Evolutionary conservation across 1,284 basidiomycete species (phyloP), one percentile per base, ranked within the genome.

Genomic region (Baeospora myosura): DNA sequence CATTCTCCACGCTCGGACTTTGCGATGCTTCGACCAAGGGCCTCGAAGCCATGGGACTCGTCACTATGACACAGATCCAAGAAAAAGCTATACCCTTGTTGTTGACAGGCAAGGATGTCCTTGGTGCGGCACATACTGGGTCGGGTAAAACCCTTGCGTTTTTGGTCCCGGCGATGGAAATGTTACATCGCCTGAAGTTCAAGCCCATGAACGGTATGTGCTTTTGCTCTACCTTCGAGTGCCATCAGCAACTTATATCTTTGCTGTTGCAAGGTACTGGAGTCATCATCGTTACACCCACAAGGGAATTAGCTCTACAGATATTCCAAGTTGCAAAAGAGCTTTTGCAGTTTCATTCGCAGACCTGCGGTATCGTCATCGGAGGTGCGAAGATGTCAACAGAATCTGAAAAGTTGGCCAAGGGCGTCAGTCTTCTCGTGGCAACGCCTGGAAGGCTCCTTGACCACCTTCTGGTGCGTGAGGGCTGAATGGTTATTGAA

Each of bases 271-370:
- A 49, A 93, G 93, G 94, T 1, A 98, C 95, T n/a, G 95, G 95
- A 1, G 91, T 96, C 25, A 77, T 98, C 48, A 85, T 98, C 53
- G 80, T 98, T 49, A 91, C 94, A 3, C 95, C 96, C 1, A 98
- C 95, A 2, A 76, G 95, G 59, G 95, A 98, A 64, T 76, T 98
- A 17, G 96, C 95, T 1, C 71, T 98, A 42, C 95, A 98, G 63
- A 98, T 98, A 62, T 98, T 98, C 56, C 92, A 93, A 29, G 96
- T 98, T 18, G 94, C 89, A 25, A 95, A 94, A 64, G 94, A 98
- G 58, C 71, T 98, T 50, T 95, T 98, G 90, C 77, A 75, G 30
- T 76, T 86, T 54, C 95, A 98, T 65, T 92, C 91, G n/a, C 96
- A 98, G 65, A 98, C 96, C 1, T 96, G 92, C 59, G 96, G 93